Conservation (phyloP, 768 basidiomycete species). For the Psilocybe subaeruginosa region DNA sequence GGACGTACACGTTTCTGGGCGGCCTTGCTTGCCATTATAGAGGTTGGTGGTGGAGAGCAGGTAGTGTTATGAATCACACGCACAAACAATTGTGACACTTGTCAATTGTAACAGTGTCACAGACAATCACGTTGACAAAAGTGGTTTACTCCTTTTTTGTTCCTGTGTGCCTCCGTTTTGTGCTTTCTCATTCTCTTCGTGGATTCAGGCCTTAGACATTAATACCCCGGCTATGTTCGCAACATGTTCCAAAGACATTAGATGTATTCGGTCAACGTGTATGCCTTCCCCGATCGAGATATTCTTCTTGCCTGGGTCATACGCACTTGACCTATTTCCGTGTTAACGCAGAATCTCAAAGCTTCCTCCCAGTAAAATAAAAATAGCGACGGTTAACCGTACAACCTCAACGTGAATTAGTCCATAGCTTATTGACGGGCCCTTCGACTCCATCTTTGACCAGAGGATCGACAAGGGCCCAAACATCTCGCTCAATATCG, state of each 20-base stretch:
- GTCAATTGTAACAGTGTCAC: not conserved
- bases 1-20: slow-evolving; percentile 77
- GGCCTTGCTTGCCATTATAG: slow-evolving; percentile 80
- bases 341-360: no score
- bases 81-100: slow-evolving; percentile 21
- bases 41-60: slow-evolving; percentile 28
- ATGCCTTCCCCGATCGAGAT: no score
- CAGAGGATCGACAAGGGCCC: slow-evolving; percentile 51
- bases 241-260: no score
- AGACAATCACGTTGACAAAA: not conserved
- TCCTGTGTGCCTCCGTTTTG: not conserved
- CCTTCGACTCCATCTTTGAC: slow-evolving; percentile 34
- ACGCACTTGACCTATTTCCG: no score
- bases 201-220: not conserved
- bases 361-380: no score
- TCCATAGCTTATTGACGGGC: slow-evolving; percentile 59
- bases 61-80: slow-evolving; percentile 21
- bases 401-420: slow-evolving; percentile 15
- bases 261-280: no score
- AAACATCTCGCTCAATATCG: slow-evolving; percentile 57
- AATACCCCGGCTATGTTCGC: no score
- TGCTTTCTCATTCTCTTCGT: not conserved
- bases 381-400: not conserved
- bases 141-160: not conserved
- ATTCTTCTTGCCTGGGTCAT: no score